Base-by-base conservation (phyloP, 306 rosid genomes). In the Hippophae tibetana region DNA sequence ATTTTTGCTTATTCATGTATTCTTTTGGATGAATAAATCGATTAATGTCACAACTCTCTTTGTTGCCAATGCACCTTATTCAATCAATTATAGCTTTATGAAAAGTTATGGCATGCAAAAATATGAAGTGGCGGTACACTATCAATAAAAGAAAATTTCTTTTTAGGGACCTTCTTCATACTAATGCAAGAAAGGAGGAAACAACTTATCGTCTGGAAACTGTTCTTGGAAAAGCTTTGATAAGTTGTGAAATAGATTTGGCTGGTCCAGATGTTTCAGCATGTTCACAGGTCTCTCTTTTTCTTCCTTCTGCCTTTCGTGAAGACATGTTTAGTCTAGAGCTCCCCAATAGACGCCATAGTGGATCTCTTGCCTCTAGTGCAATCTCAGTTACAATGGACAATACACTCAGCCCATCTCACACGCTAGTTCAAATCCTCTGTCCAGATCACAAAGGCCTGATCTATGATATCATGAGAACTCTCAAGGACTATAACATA, bases 371-470 rank as follows among this genome's bases (percentile, higher is more conserved):
- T 63, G 54, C 78, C 53, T 63, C 72, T 54, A 65, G 63, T 50
- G 60, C 81, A 13, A 43, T 73, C 26, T 68, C 77, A 13, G 60
- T 82, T 56, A 47, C 62, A 41, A 54, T 82, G 71, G 82, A 82
- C 64, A 82, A 79, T 54, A 58, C 62, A 42, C 64, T 79, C 56
- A 82, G 85, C 72, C 85, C 70, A 41, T 82, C 89, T 59, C 85
- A 79, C 59, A 79, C 85, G 2, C 62, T 76, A 10, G 55, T 76
- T 74, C 85, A 57, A 48, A 76, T 82, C 65, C 75, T 61, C 13
- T 79, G 85, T 55, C 72, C 25, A 40, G 89, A 82, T 72, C 82
- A 79, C 69, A 82, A 82, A 60, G 82, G 89, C 27, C 89, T 82
- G 6, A 41, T 74, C 44, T 79, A 82, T 63, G 89, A 82, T 69